phyloP scores from a whole-genome alignment of 2,329 filamentous ascomycete species.

The Microdochium trichocladiopsis region DNA sequence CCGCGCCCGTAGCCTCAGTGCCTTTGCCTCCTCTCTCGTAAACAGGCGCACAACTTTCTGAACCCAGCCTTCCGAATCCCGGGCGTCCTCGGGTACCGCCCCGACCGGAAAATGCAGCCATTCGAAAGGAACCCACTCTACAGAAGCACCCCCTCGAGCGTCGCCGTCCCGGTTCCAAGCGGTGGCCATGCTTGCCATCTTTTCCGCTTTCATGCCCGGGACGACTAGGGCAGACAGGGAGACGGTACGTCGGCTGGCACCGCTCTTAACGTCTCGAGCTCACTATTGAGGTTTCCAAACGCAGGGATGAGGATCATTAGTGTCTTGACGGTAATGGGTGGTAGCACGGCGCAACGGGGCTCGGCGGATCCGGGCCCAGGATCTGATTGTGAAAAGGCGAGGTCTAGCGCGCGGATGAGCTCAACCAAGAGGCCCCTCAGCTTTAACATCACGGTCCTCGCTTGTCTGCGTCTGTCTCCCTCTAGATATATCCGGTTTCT shows the following conservation, averaged over 20 bases:
- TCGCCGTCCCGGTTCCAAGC: neutral
- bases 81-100: neutral
- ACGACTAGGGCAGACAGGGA: neutral
- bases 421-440: neutral
- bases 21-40: neutral
- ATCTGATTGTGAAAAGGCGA: neutral
- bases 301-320: neutral
- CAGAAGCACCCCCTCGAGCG: neutral
- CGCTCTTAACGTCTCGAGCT: neutral
- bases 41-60: neutral
- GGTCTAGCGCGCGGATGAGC: neutral
- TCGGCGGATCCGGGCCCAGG: neutral
- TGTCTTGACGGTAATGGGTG: neutral
- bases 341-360: neutral
- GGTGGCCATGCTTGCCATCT: neutral
- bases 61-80: neutral
- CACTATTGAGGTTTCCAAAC: neutral
- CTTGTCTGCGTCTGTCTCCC: neutral
- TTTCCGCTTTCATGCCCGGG: neutral
- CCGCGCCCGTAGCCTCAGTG: neutral
- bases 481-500: neutral
- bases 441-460: neutral
- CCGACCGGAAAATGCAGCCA: neutral
- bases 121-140: neutral
- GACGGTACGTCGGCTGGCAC: neutral